Evolutionary conservation across 1,284 basidiomycete species (phyloP), one percentile per base, ranked within the genome.

Genomic region (Sporisorium iseilematis-ciliati): DNA sequence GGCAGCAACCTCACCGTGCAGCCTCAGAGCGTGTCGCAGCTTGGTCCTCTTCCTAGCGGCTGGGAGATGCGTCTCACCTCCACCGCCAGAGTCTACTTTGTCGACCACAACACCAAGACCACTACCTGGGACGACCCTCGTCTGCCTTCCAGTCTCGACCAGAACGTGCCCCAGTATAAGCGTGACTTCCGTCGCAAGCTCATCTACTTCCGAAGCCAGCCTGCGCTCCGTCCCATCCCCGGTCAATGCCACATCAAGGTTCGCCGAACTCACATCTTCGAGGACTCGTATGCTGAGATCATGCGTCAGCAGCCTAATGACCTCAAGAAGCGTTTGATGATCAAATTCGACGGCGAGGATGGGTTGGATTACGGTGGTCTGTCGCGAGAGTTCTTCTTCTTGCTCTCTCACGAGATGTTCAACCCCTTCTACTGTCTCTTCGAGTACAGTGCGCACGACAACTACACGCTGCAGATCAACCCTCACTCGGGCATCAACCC

Each of bases 351-450:
- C 77, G 95, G 95, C 53, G 96, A 99, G 86, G 97, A 99, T 86
- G 97, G 95, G 79, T 86, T 99, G 77, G 97, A 99, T 88, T 99
- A 98, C 82, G 96, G 96, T 85, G 96, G 96, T 88, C 90, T 98
- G 52, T 96, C 95, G 49, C 94, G 95, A 88, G 96, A 99, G 88
- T 98, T 96, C 92, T 99, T 99, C 91, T 99, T 99, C 93, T 88
- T 99, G 61, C 89, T 99, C 59, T 97, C 95, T 33, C 97, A 99
- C 87, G 97, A 99, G 75, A 87, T 87, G 86, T 87, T 87, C 83
- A 87, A 87, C 78, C 85, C 85, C 56, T 97, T 96, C 87, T 99
- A 99, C 87, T 97, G 97, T 79, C 88, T 99, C 48, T 99, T 99
- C 87, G 95, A 99, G 87, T 99, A 99, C 87, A 98, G 96, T 1